Conservation (phyloP, 495 filamentous ascomycete species). For the Neurospora tetrasperma region DNA sequence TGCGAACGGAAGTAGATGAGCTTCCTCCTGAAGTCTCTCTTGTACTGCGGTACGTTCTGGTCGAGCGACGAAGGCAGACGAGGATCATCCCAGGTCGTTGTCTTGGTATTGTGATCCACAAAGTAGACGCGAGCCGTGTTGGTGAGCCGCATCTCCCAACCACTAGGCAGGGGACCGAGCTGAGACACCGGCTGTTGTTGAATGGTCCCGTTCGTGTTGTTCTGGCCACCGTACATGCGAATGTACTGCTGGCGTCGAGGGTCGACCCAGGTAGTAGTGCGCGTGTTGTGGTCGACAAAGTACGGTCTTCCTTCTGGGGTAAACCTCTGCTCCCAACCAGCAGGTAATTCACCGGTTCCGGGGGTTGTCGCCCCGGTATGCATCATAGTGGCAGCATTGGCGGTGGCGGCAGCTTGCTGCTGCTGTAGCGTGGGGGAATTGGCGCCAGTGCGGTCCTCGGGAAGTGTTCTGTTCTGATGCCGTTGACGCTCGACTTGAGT, state of each 20-base stretch:
- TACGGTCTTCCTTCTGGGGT: constrained; percentile 92
- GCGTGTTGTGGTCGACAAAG: constrained; percentile 98
- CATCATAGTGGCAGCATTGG: constrained; percentile 70
- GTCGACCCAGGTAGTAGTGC: constrained; percentile 99
- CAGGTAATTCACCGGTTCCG: constrained; percentile 88
- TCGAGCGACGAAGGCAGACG: constrained; percentile 90
- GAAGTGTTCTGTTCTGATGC: constrained; percentile 90
- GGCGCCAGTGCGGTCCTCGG: constrained; percentile 89
- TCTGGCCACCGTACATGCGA: constrained; percentile 83
- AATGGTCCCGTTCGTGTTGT: constrained; percentile 71
- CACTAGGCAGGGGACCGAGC: constrained; percentile 89
- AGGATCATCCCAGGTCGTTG: constrained; percentile 99
- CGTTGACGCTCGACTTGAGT: constrained; percentile 84
- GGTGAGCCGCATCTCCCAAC: constrained; percentile 98
- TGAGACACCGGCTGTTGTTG: constrained; percentile 98
- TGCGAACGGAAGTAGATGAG: constrained; percentile 99
- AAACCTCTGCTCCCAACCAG: constrained; percentile 91
- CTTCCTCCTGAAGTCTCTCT: constrained; percentile 96
- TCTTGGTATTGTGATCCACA: constrained; percentile 99
- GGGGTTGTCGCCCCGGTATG: constrained; percentile 90
- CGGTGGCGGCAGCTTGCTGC: constrained; percentile 43
- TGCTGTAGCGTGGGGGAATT: constrained; percentile 77
- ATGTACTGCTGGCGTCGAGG: constrained; percentile 97
- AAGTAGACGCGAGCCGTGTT: constrained; percentile 98
- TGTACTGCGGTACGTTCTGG: constrained; percentile 98